These are phyloP conservation scores for Hyaloscypha variabilis DNA, from an alignment of 495 filamentous ascomycete species.

Conservation along the genomic window DNA sequence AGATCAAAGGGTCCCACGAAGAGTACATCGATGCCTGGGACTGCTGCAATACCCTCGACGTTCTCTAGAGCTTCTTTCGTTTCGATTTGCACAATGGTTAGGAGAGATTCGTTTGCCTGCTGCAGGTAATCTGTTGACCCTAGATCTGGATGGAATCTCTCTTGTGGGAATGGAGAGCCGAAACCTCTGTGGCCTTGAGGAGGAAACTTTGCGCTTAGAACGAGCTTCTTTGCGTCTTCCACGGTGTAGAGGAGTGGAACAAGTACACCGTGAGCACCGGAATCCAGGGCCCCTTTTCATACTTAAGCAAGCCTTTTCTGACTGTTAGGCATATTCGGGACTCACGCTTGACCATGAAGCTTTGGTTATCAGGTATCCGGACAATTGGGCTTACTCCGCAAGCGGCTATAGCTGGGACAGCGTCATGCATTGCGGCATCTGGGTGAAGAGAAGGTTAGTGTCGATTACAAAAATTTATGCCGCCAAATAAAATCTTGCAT, in stretches of 20 bases:
- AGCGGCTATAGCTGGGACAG: constrained; percentile 71
- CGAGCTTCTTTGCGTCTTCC: constrained; percentile 61
- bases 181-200: constrained; percentile 65
- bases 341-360: constrained; percentile 74
- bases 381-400: constrained; percentile 70
- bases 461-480: background rate
- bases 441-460: constrained; percentile 6
- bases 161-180: constrained; percentile 68
- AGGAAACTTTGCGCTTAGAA: constrained; percentile 67
- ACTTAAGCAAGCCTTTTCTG: constrained; percentile 15
- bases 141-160: constrained; percentile 57
- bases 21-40: constrained; percentile 71
- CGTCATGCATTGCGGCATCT: constrained; percentile 83
- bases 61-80: constrained; percentile 71
- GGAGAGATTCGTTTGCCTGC: constrained; percentile 69
- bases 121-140: constrained; percentile 67
- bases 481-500: no score
- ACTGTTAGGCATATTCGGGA: constrained; percentile 6
- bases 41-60: constrained; percentile 71
- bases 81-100: constrained; percentile 84
- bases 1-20: constrained; percentile 82
- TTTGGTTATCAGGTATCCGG: constrained; percentile 64
- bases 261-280: constrained; percentile 70
- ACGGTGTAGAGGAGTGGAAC: constrained; percentile 67
- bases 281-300: constrained; percentile 61